phyloP scores from a whole-genome alignment of 176 grass and related monocot genomes.

The Poa pratensis region DNA sequence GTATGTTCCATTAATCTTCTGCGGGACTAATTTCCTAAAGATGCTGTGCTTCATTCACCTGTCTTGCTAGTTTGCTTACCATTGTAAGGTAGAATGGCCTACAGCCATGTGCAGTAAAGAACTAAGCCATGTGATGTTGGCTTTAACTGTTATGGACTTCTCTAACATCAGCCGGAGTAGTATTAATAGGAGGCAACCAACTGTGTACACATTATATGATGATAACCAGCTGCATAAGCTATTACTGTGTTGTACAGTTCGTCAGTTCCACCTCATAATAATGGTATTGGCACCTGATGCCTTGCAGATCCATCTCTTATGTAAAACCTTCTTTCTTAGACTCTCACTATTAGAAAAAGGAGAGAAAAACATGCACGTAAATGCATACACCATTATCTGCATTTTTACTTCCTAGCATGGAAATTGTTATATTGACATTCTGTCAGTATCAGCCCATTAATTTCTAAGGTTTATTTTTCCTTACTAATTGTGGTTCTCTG shows the following conservation, averaged over 20 bases:
- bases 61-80: neutral
- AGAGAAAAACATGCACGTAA: neutral
- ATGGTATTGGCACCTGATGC: neutral
- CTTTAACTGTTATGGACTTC: slow-evolving; percentile 38
- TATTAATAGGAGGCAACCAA: slow-evolving; percentile 23
- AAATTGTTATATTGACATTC: slow-evolving; percentile 4
- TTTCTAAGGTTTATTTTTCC: neutral
- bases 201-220: neutral
- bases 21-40: neutral
- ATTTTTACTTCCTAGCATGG: slow-evolving; percentile 24
- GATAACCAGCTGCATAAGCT: slow-evolving; percentile 33
- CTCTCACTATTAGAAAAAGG: slow-evolving; percentile 18
- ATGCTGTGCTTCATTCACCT: neutral
- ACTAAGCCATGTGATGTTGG: slow-evolving; percentile 23
- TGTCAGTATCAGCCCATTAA: neutral
- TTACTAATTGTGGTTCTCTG: slow-evolving; percentile 35
- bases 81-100: slow-evolving; percentile 7
- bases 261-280: slow-evolving; percentile 24
- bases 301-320: neutral
- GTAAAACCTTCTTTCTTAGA: neutral
- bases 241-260: neutral
- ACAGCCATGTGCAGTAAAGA: neutral
- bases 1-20: neutral
- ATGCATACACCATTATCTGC: neutral
- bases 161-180: slow-evolving; percentile 7